Percentiles rank a stretch among this genome's conserved stretches.
These are phyloP conservation scores for Nothopassalora personata DNA, from an alignment of 2,329 filamentous ascomycete genomes.

Conservation along the genomic window DNA sequence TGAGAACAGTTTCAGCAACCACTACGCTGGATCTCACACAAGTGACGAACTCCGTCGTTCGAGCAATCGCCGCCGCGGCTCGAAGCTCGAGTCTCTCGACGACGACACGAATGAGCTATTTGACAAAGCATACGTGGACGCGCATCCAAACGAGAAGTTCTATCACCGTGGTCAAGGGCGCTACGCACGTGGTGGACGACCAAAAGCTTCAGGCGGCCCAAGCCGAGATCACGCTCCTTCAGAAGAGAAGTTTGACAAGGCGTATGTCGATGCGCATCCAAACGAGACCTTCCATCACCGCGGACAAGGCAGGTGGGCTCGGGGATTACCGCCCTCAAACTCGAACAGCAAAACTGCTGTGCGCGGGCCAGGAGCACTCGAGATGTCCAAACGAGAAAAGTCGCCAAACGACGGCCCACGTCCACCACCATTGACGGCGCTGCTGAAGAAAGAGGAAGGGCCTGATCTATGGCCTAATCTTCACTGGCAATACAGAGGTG, in stretches of 20 bases:
- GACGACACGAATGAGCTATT: conserved; percentile 11
- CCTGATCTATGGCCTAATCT: conserved; percentile 29
- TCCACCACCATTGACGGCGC: conserved; percentile 20
- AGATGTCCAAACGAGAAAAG: conserved; percentile 6
- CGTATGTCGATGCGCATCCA: conserved; percentile 26
- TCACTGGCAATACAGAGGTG: conserved; percentile 30
- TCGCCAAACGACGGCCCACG: conserved; percentile 16
- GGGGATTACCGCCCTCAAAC: conserved; percentile 23
- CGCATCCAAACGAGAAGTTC: conserved; percentile 23
- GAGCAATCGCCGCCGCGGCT: conserved; percentile 13
- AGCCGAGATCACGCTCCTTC: not conserved
- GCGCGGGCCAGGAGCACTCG: conserved; percentile 22
- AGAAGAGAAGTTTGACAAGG: conserved; percentile 19
- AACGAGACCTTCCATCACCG: conserved; percentile 27
- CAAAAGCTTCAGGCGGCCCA: not conserved
- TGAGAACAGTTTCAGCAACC: conserved; percentile 13
- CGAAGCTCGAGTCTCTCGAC: conserved; percentile 7
- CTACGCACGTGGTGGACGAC: conserved; percentile 20
- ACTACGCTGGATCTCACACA: conserved; percentile 13
- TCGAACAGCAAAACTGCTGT: conserved; percentile 26
- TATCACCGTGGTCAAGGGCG: conserved; percentile 30
- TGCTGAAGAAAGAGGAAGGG: conserved; percentile 28
- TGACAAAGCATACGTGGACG: conserved; percentile 21
- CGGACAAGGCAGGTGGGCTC: conserved; percentile 30
- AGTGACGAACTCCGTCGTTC: conserved; percentile 15